Evolutionary conservation across 108 stramenopile genomes (phyloP), one percentile per base, ranked within the genome.

Genomic region (Cyclostephanos invisitatus): DNA sequence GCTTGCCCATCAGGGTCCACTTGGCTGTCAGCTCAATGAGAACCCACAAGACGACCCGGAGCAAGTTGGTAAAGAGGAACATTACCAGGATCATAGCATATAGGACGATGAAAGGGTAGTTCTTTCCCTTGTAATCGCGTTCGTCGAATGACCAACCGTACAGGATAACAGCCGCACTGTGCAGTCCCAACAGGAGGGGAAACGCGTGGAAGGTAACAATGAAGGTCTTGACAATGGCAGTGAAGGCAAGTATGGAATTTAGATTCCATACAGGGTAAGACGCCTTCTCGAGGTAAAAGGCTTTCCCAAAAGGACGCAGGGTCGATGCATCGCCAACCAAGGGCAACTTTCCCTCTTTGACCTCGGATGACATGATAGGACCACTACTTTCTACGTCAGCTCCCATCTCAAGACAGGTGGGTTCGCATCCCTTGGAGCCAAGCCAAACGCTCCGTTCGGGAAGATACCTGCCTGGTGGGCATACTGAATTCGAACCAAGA

Each of bases 401-500:
- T 9, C 83, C 84, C 21, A 75, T 59, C 27, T 84, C 84, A 21
- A 87, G 72, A 15, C 74, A 35, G 32, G 83, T 66, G 5, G 86
- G 86, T 36, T 87, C 82, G 20, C 86, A 78, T 25, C 78, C 83
- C 51, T 37, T 56, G 1, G 79, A 78, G 48, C 86, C 86, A 40
- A 87, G 57, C 81, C 53, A 54, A 22, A 54, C 53, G 10, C 25
- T 27, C 9, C 53, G 24, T 12, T 27, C 79, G 5, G 85, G 81
- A 18, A 84, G 63, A 56, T 85, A 82, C 59, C 87, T 32, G n/a
- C 77, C 78, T 35, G 57, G 67, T 7, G 84, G 84, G 57, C 84
- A 85, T 35, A 86, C 55, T 15, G 80, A 63, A 61, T 81, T 83
- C 1, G 88, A 86, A 35, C 78, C 88, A 32, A 89, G 77, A 27